Conservation (phyloP, 2,329 filamentous ascomycete genomes). For the Aureobasidium zeae region DNA sequence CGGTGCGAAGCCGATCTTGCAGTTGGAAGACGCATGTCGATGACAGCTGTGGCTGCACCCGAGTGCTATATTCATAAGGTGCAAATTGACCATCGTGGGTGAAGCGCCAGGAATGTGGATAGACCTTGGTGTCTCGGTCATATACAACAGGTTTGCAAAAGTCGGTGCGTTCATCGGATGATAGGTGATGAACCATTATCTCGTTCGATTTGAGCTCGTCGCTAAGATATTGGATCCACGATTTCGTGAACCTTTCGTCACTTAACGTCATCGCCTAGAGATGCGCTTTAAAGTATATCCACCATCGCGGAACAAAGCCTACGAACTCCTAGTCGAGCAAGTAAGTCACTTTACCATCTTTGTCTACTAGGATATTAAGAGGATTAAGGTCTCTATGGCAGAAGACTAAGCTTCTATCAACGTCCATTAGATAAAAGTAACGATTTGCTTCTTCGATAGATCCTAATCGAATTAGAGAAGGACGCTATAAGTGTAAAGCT, state of each 20-base stretch:
- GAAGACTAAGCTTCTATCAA: not conserved
- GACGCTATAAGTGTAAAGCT: not conserved
- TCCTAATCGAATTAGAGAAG: not conserved
- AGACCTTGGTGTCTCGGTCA: not conserved
- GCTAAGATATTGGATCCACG: too few species aligned
- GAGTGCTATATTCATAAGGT: not conserved
- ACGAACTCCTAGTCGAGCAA: not conserved
- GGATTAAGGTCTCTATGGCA: not conserved
- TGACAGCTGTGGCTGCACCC: not conserved
- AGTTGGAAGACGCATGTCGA: not conserved
- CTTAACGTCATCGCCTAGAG: not conserved
- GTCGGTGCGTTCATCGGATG: not conserved
- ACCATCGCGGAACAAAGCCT: not conserved
- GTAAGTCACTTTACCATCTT: not conserved
- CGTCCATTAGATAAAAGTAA: not conserved
- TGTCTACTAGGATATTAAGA: not conserved
- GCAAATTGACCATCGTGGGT: not conserved
- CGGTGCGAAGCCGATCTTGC: too few species aligned
- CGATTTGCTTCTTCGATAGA: not conserved
- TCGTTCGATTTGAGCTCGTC: too few species aligned
- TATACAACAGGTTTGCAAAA: not conserved
- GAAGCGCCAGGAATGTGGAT: constrained; percentile 1
- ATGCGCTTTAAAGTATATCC: not conserved
- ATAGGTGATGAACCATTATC: not conserved
- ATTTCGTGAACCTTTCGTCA: not conserved